Base-by-base conservation (phyloP, 2,329 filamentous ascomycete genomes). In the Claviceps digitariae region DNA sequence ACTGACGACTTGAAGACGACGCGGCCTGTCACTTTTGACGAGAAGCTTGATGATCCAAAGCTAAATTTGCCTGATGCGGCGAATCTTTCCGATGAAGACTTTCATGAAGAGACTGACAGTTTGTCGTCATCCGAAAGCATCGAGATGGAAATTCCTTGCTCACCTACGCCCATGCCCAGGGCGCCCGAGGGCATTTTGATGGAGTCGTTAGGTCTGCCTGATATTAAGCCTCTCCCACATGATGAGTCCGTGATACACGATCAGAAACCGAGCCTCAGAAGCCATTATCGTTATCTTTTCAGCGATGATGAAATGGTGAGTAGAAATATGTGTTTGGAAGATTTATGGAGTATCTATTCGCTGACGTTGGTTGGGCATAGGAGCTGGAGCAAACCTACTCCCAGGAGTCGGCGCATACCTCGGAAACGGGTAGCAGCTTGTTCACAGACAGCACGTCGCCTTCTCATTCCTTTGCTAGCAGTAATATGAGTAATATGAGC, bases 11-110 rank as follows among this genome's bases (percentile, higher is more conserved):
- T 57, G 1, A 49, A 58, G 12, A 60, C 59, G 4, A 62, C 57
- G 3, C 65, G 68, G 4, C 44, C 61, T 0, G 67, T 72, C 17
- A 45, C 17, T 0, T 72, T 63, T 50, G 57, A 58, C 4, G 70
- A 72, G 54, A 59, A 56, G 2, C 48, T 66, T 13, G 62, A 66
- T 0, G 67, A 72, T 46, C 60, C 60, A 1, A 60, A 61, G 44
- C 63, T 64, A 45, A 69, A 63, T 47, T 57, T 69, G 21, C 58
- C 58, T 0, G 57, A 57, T 41, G 52, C 56, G 1, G 50, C 57
- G 27, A 48, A 52, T 27, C 46, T 57, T 23, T 47, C 31, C 10
- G 48, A 56, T 2, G 57, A 58, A 10, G 55, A 57, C 6, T 38
- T 20, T 31, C 20, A 50, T 9, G 47, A 52, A 21, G 50, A 51